These are phyloP conservation scores for Dendrobium chrysotoxum DNA, from an alignment of 106 monocot species.

Conservation along the genomic window DNA sequence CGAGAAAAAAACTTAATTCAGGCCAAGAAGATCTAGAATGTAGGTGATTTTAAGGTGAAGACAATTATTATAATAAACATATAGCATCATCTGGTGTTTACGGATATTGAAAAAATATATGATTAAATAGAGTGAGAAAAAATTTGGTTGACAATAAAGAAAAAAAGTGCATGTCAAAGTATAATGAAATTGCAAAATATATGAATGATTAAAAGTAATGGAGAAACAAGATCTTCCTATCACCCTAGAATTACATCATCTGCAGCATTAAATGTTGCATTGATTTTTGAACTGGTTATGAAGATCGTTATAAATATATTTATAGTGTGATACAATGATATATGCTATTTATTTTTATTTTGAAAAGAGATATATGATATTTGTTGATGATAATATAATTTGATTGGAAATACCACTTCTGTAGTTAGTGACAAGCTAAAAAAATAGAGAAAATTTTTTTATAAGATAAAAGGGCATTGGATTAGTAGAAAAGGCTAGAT, in stretches of 20 bases:
- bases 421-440: background rate
- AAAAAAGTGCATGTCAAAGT: background rate
- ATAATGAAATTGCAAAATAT: background rate
- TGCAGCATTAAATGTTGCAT: background rate
- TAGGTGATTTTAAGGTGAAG: background rate
- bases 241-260: background rate
- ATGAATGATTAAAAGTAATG: background rate
- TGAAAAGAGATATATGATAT: background rate
- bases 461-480: background rate
- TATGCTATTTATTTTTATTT: no score
- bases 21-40: background rate
- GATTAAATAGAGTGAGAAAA: background rate
- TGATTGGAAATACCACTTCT: background rate
- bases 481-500: background rate
- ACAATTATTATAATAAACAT: background rate
- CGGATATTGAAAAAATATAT: background rate
- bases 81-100: background rate
- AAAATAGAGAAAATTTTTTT: background rate
- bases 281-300: background rate
- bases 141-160: background rate
- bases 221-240: background rate
- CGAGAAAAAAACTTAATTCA: background rate
- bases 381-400: background rate
- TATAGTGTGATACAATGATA: background rate
- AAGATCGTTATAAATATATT: background rate